Evolutionary conservation across 352 stramenopile genomes (phyloP), one percentile per base, ranked within the genome.

Genomic region (Halophytophthora polymorphica): DNA sequence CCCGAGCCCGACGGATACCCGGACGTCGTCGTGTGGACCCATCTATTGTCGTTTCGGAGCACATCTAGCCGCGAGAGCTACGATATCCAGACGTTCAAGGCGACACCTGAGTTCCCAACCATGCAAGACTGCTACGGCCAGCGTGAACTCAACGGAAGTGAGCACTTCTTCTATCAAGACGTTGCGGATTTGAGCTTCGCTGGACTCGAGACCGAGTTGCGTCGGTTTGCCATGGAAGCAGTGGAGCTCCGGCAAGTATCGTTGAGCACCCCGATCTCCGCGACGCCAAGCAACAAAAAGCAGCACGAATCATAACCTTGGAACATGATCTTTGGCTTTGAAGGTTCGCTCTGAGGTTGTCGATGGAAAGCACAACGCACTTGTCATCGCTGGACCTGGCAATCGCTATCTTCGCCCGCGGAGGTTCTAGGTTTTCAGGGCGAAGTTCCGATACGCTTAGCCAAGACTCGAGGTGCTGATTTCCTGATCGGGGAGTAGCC

Each of bases 61-160:
- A 78, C 56, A 4, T 71, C 66, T 0, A 51, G 45, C 8, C 58
- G 60, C 1, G 40, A 38, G 17, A 57, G 81, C 58, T 87, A 80
- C 41, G 53, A 42, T 40, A 71, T 87, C 17, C 64, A 78, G 23
- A 80, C 80, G 36, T 87, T 70, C 49, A 58, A 66, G n/a, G 71
- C 53, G 41, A 45, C 58, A 7, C 50, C 60, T 1, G 52, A 58
- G 11, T 77, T 83, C 29, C 71, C 71, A 4, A 44, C 65, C 17
- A 66, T 59, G 34, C 76, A 85, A 59, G 71, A 66, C 47, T 87
- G 76, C 56, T 87, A 83, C 41, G 76, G 76, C 17, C 69, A 77
- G 37, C 59, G 55, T 4, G 39, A 64, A 11, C 58, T 69, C 17
- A 48, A 25, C 46, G 45, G 65, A 38, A 56, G 66, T 22, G 54